A percentile compares a stretch with the other conserved stretches of the same genome.
Conservation (phyloP, 2,329 filamentous ascomycete genomes). For the Aspergillus calidoustus region DNA sequence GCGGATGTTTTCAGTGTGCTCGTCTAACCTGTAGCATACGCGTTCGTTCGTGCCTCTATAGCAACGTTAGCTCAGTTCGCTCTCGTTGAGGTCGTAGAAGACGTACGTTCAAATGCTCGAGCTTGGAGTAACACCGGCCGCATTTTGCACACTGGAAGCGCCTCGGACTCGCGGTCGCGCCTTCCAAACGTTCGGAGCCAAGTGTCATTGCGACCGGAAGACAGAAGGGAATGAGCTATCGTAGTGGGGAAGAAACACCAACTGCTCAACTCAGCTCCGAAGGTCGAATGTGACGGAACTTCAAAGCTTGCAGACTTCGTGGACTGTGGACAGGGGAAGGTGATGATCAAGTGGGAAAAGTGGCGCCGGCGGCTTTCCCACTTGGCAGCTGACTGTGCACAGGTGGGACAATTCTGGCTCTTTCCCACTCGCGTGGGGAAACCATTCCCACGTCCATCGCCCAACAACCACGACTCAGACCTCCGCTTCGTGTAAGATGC, state of each 20-base stretch:
- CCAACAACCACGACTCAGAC: no score
- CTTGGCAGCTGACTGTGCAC: background rate
- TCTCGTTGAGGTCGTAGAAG: background rate
- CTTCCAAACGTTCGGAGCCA: background rate
- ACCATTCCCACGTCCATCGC: no score
- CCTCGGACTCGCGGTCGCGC: background rate
- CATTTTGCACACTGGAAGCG: slow-evolving; percentile 24
- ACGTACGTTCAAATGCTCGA: slow-evolving; percentile 26
- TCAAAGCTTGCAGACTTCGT: background rate
- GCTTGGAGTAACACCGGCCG: slow-evolving; percentile 24
- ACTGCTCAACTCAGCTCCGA: background rate
- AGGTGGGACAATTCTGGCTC: background rate
- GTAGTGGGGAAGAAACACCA: background rate
- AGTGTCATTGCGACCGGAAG: background rate
- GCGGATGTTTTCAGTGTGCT: background rate
- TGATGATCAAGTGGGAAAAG: background rate
- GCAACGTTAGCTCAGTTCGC: background rate
- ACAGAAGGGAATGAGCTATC: background rate
- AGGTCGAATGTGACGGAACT: background rate
- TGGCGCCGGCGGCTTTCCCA: background rate
- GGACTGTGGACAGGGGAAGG: no score
- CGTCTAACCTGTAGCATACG: background rate
- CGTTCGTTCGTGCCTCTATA: slow-evolving; percentile 11
- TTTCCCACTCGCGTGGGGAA: background rate
- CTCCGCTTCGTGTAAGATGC: no score